phyloP scores from a whole-genome alignment of 305 asterid genomes.

The Fraxinus greggii region DNA sequence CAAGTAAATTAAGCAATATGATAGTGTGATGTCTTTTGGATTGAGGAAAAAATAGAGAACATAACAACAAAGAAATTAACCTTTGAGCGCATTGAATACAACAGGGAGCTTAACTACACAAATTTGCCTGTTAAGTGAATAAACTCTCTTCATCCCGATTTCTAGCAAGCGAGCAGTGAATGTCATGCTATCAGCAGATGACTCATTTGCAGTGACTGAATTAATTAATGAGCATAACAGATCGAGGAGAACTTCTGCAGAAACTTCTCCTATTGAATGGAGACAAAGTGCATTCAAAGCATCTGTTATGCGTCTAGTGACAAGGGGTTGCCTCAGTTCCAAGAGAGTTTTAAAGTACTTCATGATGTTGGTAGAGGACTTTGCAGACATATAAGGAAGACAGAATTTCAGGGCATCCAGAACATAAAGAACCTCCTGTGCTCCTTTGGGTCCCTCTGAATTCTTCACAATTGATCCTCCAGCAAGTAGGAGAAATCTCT shows the following conservation, averaged over 20 bases:
- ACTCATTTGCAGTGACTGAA: slow-evolving; percentile 48
- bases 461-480: slow-evolving; percentile 63
- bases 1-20: not conserved
- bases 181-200: slow-evolving; percentile 76
- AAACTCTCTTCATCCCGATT: slow-evolving; percentile 73
- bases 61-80: slow-evolving; percentile 33
- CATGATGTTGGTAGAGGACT: slow-evolving; percentile 54
- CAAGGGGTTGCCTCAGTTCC: slow-evolving; percentile 62
- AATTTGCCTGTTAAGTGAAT: slow-evolving; percentile 55
- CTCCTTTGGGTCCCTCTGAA: slow-evolving; percentile 66
- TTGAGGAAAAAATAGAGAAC: slow-evolving; percentile 9
- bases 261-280: slow-evolving; percentile 57
- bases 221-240: slow-evolving; percentile 67
- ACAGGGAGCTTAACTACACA: slow-evolving; percentile 87
- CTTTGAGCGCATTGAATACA: slow-evolving; percentile 64
- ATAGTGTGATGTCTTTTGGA: slow-evolving; percentile 5
- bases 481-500: slow-evolving; percentile 73
- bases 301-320: slow-evolving; percentile 71
- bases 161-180: slow-evolving; percentile 81
- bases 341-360: slow-evolving; percentile 71
- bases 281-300: slow-evolving; percentile 63
- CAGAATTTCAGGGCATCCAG: slow-evolving; percentile 73
- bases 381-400: slow-evolving; percentile 73
- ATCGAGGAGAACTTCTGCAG: slow-evolving; percentile 67
- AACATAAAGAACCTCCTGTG: slow-evolving; percentile 72